Evolutionary conservation across 768 basidiomycete species (phyloP).

Genomic region (Cystofilobasidium ferigula): DNA sequence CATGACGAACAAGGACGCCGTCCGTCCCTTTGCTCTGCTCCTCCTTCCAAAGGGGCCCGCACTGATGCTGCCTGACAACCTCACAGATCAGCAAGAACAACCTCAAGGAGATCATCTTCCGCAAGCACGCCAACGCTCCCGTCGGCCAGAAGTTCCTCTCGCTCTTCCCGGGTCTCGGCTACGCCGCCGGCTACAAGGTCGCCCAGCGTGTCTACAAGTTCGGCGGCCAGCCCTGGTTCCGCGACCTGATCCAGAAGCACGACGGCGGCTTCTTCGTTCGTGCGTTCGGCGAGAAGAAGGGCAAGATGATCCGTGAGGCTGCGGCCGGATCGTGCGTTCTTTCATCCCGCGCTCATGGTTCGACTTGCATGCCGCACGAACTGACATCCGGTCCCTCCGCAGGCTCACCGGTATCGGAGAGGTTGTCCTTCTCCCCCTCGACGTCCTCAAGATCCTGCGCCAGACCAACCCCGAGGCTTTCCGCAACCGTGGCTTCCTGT

Average conservation of each 20-base stretch:
- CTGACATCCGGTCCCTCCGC: background rate
- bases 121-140: slow-evolving; percentile 62
- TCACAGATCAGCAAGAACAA: slow-evolving; percentile 40
- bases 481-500: slow-evolving; percentile 79
- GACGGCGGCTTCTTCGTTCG: slow-evolving; percentile 72
- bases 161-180: slow-evolving; percentile 95
- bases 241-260: slow-evolving; percentile 73
- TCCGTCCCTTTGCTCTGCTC: background rate
- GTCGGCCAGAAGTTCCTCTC: slow-evolving; percentile 62
- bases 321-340: slow-evolving; percentile 69
- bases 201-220: slow-evolving; percentile 93
- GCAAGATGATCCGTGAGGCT: slow-evolving; percentile 92
- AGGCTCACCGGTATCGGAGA: slow-evolving; percentile 76
- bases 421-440: slow-evolving; percentile 93
- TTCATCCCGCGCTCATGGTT: no score
- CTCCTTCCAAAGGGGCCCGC: slow-evolving; percentile 47
- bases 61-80: slow-evolving; percentile 34
- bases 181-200: slow-evolving; percentile 96
- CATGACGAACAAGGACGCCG: slow-evolving; percentile 80
- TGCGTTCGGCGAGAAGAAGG: slow-evolving; percentile 83
- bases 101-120: slow-evolving; percentile 73
- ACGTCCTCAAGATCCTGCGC: slow-evolving; percentile 95
- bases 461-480: slow-evolving; percentile 95
- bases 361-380: background rate
- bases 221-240: slow-evolving; percentile 95